A percentile compares a stretch with the other conserved stretches of the same genome.
phyloP scores from a whole-genome alignment of 2,329 filamentous ascomycete genomes.

The Xylaria sp. region DNA sequence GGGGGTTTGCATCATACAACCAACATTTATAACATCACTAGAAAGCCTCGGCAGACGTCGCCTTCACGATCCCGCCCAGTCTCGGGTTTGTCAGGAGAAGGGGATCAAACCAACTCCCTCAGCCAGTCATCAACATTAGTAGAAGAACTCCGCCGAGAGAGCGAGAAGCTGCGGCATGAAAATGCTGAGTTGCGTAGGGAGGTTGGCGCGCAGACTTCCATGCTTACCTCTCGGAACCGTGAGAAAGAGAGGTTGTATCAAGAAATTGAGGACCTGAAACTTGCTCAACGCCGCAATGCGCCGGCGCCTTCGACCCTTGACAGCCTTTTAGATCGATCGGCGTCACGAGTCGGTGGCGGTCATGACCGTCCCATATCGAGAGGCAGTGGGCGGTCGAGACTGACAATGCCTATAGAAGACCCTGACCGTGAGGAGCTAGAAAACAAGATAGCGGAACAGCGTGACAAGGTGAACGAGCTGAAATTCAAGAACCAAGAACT shows the following conservation, averaged over 20 bases:
- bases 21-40: conserved; percentile 74
- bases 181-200: conserved; percentile 92
- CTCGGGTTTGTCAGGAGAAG: conserved; percentile 62
- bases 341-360: conserved; percentile 76
- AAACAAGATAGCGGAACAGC: conserved; percentile 81
- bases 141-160: conserved; percentile 77
- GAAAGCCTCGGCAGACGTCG: conserved; percentile 60
- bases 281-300: conserved; percentile 80
- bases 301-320: conserved; percentile 76
- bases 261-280: conserved; percentile 96
- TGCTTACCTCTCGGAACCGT: conserved; percentile 94
- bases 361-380: conserved; percentile 80
- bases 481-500: conserved; percentile 92
- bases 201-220: conserved; percentile 94
- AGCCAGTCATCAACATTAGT: conserved; percentile 74
- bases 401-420: conserved; percentile 73
- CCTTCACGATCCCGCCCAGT: conserved; percentile 62
- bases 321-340: conserved; percentile 93
- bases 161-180: conserved; percentile 85
- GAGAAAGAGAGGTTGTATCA: conserved; percentile 96
- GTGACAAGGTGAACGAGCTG: conserved; percentile 86
- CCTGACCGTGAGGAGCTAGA: conserved; percentile 87
- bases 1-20: conserved; percentile 65
- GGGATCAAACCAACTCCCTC: conserved; percentile 63
- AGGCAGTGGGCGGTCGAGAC: conserved; percentile 73